Evolutionary conservation across 2,329 filamentous ascomycete genomes (phyloP).

Genomic region (Claviceps quebecensis): DNA sequence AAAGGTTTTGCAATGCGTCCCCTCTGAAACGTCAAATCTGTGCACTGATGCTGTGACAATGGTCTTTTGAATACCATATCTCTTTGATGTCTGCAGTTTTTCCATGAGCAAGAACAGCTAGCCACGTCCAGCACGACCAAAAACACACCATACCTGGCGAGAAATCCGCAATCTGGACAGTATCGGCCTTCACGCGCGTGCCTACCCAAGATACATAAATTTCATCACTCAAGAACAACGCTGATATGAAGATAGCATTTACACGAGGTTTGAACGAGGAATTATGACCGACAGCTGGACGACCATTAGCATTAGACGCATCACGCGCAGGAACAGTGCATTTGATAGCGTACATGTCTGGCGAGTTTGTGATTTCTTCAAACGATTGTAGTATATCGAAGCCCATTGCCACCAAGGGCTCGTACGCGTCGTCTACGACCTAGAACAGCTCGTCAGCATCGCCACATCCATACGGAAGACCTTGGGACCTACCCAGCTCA

Average conservation of each 20-base stretch:
- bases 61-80: too few species aligned
- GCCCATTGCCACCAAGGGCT: constrained; percentile 64
- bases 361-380: constrained; percentile 61
- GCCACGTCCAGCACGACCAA: background rate
- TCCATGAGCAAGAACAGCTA: background rate
- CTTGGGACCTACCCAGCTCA: constrained; percentile 58
- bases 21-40: too few species aligned
- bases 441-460: constrained; percentile 20
- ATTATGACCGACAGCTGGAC: background rate
- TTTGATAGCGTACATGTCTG: constrained; percentile 30
- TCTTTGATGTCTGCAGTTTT: background rate
- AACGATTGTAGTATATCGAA: constrained; percentile 68
- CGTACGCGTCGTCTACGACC: constrained; percentile 57
- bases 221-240: background rate
- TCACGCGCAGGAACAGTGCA: background rate
- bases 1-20: background rate
- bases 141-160: too few species aligned
- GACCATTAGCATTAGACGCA: background rate
- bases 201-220: background rate
- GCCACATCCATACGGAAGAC: too few species aligned
- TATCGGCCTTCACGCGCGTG: background rate
- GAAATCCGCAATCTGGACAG: background rate
- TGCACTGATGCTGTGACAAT: too few species aligned
- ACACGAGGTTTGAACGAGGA: background rate
- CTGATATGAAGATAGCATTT: background rate